Conservation (phyloP, 495 filamentous ascomycete genomes). For the Penicillium manginii region DNA sequence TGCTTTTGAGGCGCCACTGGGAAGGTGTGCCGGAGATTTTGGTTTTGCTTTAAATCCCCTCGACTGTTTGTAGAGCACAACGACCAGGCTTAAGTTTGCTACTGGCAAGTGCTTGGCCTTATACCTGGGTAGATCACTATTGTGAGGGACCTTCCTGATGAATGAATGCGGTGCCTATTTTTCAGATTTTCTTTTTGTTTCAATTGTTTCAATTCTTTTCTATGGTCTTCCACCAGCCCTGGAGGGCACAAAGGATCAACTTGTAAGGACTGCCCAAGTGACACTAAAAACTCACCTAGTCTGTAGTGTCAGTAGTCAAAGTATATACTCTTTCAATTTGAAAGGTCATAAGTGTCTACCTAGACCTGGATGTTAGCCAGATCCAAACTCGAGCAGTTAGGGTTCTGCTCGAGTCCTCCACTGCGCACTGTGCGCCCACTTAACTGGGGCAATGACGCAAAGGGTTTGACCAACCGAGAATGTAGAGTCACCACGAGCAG, state of each 20-base stretch:
- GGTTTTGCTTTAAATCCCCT: constrained; percentile 23
- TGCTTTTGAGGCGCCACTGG: constrained; percentile 20
- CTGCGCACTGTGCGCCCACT: constrained; percentile 1
- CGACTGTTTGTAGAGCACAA: constrained; percentile 24
- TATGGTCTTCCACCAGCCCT: not conserved
- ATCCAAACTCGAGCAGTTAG: not conserved
- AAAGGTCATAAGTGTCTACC: too few species aligned
- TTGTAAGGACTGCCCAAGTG: too few species aligned
- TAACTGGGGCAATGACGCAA: constrained; percentile 20
- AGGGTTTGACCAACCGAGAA: not conserved
- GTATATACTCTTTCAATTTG: too few species aligned
- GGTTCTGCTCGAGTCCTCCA: not conserved
- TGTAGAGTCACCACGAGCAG: constrained; percentile 1
- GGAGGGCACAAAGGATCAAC: too few species aligned
- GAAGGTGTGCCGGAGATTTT: constrained; percentile 20
- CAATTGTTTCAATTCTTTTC: not conserved
- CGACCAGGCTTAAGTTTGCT: constrained; percentile 13
- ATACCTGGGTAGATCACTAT: constrained; percentile 8
- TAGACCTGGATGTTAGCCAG: not conserved
- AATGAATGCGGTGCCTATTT: constrained; percentile 14
- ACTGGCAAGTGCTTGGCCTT: not conserved
- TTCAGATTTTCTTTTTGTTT: not conserved
- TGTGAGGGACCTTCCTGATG: constrained; percentile 5
- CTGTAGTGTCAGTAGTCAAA: not conserved
- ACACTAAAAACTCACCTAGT: not conserved